Conservation (phyloP, 805 yeast species). For the Dipodascopsis tothii region DNA sequence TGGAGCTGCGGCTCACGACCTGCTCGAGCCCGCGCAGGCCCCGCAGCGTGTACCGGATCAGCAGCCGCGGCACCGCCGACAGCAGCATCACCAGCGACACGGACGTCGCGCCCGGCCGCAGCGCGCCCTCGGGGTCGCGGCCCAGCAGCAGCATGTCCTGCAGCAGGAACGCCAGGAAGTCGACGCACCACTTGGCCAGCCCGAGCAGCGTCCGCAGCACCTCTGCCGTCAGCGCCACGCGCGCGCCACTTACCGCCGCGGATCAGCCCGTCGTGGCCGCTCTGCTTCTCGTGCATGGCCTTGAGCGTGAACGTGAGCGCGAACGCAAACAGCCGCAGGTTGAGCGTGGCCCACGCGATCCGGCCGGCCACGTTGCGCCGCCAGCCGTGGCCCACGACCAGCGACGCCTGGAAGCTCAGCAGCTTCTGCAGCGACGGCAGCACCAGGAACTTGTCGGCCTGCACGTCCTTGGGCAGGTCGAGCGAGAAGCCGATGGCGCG, state of each 20-base stretch:
- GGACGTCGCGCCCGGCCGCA: slow-evolving; percentile 28
- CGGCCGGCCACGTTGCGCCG: slow-evolving; percentile 38
- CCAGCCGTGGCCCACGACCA: slow-evolving; percentile 49
- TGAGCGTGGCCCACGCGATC: slow-evolving; percentile 57
- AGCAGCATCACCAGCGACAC: slow-evolving; percentile 31
- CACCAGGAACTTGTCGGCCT: slow-evolving; percentile 64
- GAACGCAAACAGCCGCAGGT: slow-evolving; percentile 63
- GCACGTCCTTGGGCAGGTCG: slow-evolving; percentile 58
- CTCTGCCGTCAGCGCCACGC: background rate
- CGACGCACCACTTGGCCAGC: slow-evolving; percentile 77
- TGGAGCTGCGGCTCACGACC: slow-evolving; percentile 21
- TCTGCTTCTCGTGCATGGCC: slow-evolving; percentile 44
- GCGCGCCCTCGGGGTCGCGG: slow-evolving; percentile 13
- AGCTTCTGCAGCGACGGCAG: slow-evolving; percentile 73
- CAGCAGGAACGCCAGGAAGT: slow-evolving; percentile 59
- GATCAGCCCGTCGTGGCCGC: slow-evolving; percentile 39
- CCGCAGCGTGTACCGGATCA: slow-evolving; percentile 33
- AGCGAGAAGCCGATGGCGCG: slow-evolving; percentile 66
- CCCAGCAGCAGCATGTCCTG: slow-evolving; percentile 48
- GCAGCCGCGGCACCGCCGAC: slow-evolving; percentile 33
- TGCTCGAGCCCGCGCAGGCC: slow-evolving; percentile 35
- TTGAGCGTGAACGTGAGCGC: slow-evolving; percentile 61
- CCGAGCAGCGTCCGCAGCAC: slow-evolving; percentile 44
- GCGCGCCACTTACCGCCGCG: slow-evolving; percentile 27
- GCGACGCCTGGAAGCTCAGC: slow-evolving; percentile 56